Conservation (phyloP, 2,329 filamentous ascomycete genomes). For the Colletotrichum sp. region DNA sequence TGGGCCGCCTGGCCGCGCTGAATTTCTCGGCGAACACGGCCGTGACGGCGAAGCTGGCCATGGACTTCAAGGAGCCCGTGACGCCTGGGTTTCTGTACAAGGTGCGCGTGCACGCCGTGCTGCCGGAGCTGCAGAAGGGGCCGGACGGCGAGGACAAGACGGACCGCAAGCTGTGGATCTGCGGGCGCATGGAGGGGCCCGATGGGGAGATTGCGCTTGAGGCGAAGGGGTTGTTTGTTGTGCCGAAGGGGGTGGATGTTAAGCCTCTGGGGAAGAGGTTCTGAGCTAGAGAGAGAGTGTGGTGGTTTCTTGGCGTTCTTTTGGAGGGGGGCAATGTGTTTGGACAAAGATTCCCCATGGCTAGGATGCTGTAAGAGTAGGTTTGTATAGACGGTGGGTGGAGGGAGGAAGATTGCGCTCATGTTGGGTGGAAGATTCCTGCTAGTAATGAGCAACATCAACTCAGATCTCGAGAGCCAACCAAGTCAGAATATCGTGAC, state of each 20-base stretch:
- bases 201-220: background rate
- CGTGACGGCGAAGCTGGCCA: constrained; percentile 11
- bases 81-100: constrained; percentile 2
- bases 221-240: constrained; percentile 18
- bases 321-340: background rate
- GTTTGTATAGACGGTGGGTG: background rate
- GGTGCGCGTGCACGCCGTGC: background rate
- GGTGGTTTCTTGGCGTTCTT: background rate
- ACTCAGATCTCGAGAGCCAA: background rate
- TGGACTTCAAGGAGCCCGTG: constrained; percentile 13
- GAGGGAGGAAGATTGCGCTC: no score
- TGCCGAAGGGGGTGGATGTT: constrained; percentile 12
- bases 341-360: background rate
- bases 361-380: background rate
- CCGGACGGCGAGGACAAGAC: constrained; percentile 12
- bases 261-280: constrained; percentile 11
- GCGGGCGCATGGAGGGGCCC: constrained; percentile 8
- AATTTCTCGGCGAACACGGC: constrained; percentile 10
- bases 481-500: background rate
- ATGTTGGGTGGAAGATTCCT: no score
- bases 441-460: background rate
- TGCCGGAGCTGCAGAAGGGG: constrained; percentile 5
- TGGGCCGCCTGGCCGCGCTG: constrained; percentile 28
- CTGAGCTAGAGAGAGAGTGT: background rate
- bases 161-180: constrained; percentile 18